A percentile compares a stretch with the other conserved stretches of the same genome.
Evolutionary conservation across 1,139 yeast genomes (phyloP).

Genomic region (Eremothecium gossypii): DNA sequence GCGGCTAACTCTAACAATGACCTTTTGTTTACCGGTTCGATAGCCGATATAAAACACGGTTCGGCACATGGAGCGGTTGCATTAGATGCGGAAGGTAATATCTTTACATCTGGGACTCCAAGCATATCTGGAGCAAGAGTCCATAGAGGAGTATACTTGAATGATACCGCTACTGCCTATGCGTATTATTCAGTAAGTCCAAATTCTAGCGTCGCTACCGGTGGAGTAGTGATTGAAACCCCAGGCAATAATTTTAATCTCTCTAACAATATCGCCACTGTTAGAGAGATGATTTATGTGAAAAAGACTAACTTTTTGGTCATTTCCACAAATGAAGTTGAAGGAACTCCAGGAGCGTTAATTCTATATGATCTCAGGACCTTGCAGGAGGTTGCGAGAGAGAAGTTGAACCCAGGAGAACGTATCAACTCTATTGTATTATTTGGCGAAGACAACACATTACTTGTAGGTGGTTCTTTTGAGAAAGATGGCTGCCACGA

Average conservation of each 20-base stretch:
- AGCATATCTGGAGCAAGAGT: slow-evolving; percentile 1
- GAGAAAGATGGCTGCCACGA: slow-evolving; percentile 55
- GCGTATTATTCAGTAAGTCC: slow-evolving; percentile 22
- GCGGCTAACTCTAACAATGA: slow-evolving; percentile 23
- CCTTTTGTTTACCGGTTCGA: slow-evolving; percentile 33
- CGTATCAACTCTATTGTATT: slow-evolving; percentile 46
- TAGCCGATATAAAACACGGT: slow-evolving; percentile 10
- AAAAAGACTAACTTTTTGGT: slow-evolving; percentile 15
- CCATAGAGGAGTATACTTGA: slow-evolving; percentile 20
- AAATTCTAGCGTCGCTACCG: slow-evolving; percentile 20
- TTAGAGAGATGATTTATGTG: slow-evolving; percentile 13
- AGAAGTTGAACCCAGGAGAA: slow-evolving; percentile 26
- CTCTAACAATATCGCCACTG: slow-evolving; percentile 2
- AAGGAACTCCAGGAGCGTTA: slow-evolving; percentile 9
- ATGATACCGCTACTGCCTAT: slow-evolving; percentile 20
- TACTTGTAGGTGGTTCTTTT: slow-evolving; percentile 75
- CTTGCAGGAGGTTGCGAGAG: slow-evolving; percentile 14
- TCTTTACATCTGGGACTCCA: background rate
- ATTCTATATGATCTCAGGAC: slow-evolving; percentile 18
- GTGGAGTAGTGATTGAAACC: slow-evolving; percentile 29
- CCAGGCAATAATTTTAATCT: slow-evolving; percentile 20
- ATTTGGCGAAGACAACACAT: slow-evolving; percentile 39
- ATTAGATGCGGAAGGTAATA: slow-evolving; percentile 8
- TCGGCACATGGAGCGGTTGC: slow-evolving; percentile 14
- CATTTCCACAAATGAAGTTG: slow-evolving; percentile 12